Base-by-base conservation (phyloP, 441 rosid genomes). In the Theobroma grandiflorum region DNA sequence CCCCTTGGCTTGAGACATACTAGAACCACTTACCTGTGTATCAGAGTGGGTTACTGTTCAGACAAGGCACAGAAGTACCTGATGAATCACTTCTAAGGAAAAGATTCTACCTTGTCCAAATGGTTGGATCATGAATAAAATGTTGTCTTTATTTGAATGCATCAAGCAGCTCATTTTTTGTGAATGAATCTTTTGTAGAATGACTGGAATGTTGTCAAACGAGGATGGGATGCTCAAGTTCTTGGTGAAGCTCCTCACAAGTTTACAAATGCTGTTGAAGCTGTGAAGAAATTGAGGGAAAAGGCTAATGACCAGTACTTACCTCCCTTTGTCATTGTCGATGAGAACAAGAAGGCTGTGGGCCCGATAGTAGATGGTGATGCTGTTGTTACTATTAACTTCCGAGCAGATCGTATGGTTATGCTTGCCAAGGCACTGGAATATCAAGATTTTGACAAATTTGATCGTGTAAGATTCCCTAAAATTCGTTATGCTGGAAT, bases 221-320 rank as follows among this genome's bases (percentile, higher is more conserved):
- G 99, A 76, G 99, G 99, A 63, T 97, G 99, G 99, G 99, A 97
- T 85, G 99, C 99, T 76, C 99, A 97, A 83, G 98, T 97, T 78
- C 99, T 93, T 45, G 99, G 99, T 61, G 98, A 95, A 92, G 99
- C 99, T 76, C 98, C 98, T 0, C 74, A 97, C 90, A 92, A 94
- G 85, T 97, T 97, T 81, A 91, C 58, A 68, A 89, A 68, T 76
- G 96, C 98, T 22, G 86, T 95, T 80, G 99, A 97, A 89, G 99
- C 99, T 15, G 90, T 95, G 74, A 92, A 94, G 90, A 95, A 83
- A 76, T 78, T 97, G 84, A 90, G 99, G 84, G 86, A 83, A 42
- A 91, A 91, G 12, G 90, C 94, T 31, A 97, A 87, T 81, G 99
- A 97, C 82, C 99, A 97, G 82, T 97, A 93, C 82, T 80, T 97